Conservation (phyloP, 108 stramenopile species). For the Conticribra guillardii region DNA sequence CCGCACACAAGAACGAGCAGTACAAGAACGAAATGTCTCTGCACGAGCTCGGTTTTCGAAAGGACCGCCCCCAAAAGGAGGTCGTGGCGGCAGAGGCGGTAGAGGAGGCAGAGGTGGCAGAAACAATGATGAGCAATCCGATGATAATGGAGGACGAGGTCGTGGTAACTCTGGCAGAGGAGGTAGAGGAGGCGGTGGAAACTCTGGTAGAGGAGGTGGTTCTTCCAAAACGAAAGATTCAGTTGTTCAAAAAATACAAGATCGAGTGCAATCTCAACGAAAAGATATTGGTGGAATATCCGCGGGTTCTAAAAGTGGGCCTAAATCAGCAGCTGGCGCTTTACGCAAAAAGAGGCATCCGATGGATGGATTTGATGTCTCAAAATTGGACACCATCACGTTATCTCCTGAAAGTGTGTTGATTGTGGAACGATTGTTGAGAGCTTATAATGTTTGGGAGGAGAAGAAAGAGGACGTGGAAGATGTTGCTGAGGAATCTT, state of each 20-base stretch:
- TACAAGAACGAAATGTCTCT: conserved; percentile 55
- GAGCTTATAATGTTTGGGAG: conserved; percentile 44
- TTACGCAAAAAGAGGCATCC: conserved; percentile 31
- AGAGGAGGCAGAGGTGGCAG: conserved; percentile 27
- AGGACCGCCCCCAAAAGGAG: conserved; percentile 55
- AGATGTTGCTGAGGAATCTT: conserved; percentile 22
- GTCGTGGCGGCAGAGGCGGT: conserved; percentile 29
- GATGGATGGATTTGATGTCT: conserved; percentile 54
- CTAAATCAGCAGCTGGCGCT: background rate
- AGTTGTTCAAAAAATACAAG: conserved; percentile 59
- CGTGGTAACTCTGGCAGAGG: conserved; percentile 21
- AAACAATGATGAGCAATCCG: background rate
- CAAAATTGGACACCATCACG: conserved; percentile 62
- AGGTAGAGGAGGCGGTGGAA: conserved; percentile 31
- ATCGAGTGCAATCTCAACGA: conserved; percentile 20
- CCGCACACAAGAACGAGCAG: conserved; percentile 67
- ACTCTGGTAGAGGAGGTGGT: conserved; percentile 24
- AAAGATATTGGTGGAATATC: conserved; percentile 36
- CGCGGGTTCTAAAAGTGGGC: conserved; percentile 6
- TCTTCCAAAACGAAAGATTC: conserved; percentile 39
- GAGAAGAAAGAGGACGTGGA: conserved; percentile 16
- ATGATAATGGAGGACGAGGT: conserved; percentile 15
- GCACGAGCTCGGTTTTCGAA: conserved; percentile 69
- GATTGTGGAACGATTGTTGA: conserved; percentile 54
- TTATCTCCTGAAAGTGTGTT: conserved; percentile 56